Conservation (phyloP, 208 protist species). For the Angomonas ambiguus region DNA sequence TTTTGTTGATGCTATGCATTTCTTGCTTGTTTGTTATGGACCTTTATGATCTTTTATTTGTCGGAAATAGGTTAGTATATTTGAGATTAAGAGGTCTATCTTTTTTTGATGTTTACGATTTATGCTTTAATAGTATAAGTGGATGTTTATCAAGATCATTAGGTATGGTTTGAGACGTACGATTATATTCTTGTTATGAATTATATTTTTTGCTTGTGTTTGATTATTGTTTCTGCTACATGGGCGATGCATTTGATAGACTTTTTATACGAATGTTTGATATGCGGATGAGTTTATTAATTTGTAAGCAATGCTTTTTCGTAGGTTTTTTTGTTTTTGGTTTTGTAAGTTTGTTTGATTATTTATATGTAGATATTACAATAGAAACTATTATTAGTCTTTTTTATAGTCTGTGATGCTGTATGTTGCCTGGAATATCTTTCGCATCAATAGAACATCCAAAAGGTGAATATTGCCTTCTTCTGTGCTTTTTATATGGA, state of each 20-base stretch:
- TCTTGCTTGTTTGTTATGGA: conserved; percentile 61
- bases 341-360: conserved; percentile 73
- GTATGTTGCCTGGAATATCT: conserved; percentile 57
- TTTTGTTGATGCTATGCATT: conserved; percentile 59
- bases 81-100: conserved; percentile 28
- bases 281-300: conserved; percentile 61
- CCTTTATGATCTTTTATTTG: conserved; percentile 54
- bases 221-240: conserved; percentile 61
- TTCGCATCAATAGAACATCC: conserved; percentile 53
- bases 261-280: conserved; percentile 58
- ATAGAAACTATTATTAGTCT: conserved; percentile 56
- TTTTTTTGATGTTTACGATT: conserved; percentile 49
- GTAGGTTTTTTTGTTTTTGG: conserved; percentile 65
- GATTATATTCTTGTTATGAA: conserved; percentile 62
- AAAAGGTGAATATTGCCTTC: conserved; percentile 61
- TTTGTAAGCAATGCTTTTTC: conserved; percentile 68
- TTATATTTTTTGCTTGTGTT: conserved; percentile 56
- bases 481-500: conserved; percentile 62
- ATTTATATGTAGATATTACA: conserved; percentile 54
- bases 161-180: conserved; percentile 34
- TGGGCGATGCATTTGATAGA: conserved; percentile 51
- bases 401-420: conserved; percentile 57
- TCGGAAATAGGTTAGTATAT: conserved; percentile 56
- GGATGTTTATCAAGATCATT: conserved; percentile 36
- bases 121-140: conserved; percentile 45